phyloP scores from a whole-genome alignment of 768 basidiomycete species.

The Kwoniella sp. region DNA sequence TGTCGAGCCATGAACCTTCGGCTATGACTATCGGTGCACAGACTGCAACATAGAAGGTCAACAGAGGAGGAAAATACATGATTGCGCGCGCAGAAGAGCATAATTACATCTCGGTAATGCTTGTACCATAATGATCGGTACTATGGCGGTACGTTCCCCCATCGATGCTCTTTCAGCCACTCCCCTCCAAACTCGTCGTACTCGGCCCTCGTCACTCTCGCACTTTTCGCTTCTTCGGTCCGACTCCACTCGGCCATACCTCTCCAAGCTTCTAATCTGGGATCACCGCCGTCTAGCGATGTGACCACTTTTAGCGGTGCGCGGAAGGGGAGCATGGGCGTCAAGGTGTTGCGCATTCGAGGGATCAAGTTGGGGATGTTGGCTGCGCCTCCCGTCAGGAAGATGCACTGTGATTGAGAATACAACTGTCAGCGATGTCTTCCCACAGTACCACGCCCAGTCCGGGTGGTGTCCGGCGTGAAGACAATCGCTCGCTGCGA shows the following conservation, averaged over 20 bases:
- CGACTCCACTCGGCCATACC: slow-evolving; percentile 75
- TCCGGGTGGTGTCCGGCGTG: not conserved
- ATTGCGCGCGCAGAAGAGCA: too few species aligned
- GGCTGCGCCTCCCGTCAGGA: slow-evolving; percentile 81
- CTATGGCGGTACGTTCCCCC: slow-evolving; percentile 65
- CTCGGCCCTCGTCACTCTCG: slow-evolving; percentile 72
- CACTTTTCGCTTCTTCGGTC: slow-evolving; percentile 57
- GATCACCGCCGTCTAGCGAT: slow-evolving; percentile 63
- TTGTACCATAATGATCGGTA: too few species aligned
- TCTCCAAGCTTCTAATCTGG: slow-evolving; percentile 78
- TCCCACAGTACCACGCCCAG: not conserved
- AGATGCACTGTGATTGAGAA: slow-evolving; percentile 68
- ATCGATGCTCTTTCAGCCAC: slow-evolving; percentile 85
- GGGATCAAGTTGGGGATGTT: slow-evolving; percentile 70
- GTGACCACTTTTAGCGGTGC: slow-evolving; percentile 68
- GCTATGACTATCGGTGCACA: too few species aligned
- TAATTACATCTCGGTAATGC: too few species aligned
- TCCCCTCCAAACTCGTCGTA: slow-evolving; percentile 91
- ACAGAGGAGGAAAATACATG: too few species aligned
- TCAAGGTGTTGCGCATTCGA: slow-evolving; percentile 72
- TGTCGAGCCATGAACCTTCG: too few species aligned
- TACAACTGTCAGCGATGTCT: not conserved
- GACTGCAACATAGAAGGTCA: not conserved
- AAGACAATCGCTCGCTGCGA: not conserved
- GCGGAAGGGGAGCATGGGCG: slow-evolving; percentile 81